phyloP scores from a whole-genome alignment of 208 protist species.

The Trypanosoma caninum region DNA sequence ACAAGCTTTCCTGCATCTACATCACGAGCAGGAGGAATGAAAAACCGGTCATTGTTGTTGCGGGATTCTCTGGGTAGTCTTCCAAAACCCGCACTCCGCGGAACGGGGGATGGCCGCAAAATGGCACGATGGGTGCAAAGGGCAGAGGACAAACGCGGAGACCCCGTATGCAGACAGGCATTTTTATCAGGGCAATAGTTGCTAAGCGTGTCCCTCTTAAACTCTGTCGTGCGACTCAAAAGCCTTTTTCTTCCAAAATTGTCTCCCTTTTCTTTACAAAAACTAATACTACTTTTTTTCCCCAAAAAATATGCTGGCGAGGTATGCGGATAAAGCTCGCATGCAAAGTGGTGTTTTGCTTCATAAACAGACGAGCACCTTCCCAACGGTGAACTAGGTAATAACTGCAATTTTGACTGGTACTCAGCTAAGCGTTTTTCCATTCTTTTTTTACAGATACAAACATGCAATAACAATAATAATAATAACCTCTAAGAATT shows the following conservation, averaged over 20 bases:
- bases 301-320: background rate
- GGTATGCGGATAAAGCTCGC: background rate
- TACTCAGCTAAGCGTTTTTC: background rate
- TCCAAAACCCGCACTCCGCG: too few species aligned
- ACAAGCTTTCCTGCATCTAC: slow-evolving; percentile 54
- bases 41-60: slow-evolving; percentile 9
- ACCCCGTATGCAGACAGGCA: too few species aligned
- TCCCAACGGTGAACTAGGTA: background rate
- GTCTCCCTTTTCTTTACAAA: background rate
- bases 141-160: too few species aligned
- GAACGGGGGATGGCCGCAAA: too few species aligned
- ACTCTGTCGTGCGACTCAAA: too few species aligned
- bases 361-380: background rate
- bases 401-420: background rate
- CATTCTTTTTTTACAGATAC: background rate
- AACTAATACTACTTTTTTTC: background rate
- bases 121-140: too few species aligned
- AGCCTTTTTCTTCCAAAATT: background rate
- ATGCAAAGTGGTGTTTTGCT: background rate
- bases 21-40: slow-evolving; percentile 46
- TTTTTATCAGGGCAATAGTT: too few species aligned
- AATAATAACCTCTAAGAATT: too few species aligned
- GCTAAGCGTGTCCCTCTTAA: too few species aligned
- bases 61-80: too few species aligned
- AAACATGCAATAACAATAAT: too few species aligned